Conservation (phyloP, 2,329 filamentous ascomycete genomes). For the Neopestalotiopsis sp. region DNA sequence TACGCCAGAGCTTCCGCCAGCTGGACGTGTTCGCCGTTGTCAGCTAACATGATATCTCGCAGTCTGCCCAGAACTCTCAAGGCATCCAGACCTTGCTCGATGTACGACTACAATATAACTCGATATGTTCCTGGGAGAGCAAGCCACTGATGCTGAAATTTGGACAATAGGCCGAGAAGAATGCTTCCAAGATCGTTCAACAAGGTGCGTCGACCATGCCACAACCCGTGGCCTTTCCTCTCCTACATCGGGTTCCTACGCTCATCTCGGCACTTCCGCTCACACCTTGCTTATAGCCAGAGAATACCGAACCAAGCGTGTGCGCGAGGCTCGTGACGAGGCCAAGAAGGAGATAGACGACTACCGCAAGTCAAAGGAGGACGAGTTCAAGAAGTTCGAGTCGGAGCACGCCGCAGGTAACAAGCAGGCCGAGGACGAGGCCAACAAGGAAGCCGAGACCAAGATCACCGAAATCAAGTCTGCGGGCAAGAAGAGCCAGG, state of each 20-base stretch:
- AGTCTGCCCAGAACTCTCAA: constrained; percentile 98
- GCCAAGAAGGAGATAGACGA: constrained; percentile 98
- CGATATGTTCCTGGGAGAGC: neutral
- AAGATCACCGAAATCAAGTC: constrained; percentile 84
- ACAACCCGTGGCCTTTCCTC: neutral
- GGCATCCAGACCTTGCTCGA: constrained; percentile 99
- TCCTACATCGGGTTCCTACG: neutral
- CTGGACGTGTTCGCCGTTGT: too few species aligned
- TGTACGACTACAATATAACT: constrained; percentile 61
- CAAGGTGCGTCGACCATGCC: constrained; percentile 67
- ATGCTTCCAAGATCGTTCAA: constrained; percentile 98
- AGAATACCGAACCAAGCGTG: constrained; percentile 84
- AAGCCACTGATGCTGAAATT: neutral
- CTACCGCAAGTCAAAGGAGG: constrained; percentile 87
- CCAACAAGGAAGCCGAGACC: constrained; percentile 78
- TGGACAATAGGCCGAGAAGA: constrained; percentile 80
- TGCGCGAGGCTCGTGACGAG: constrained; percentile 95
- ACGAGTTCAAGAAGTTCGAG: constrained; percentile 95
- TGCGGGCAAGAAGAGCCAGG: constrained; percentile 79
- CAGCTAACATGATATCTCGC: constrained; percentile 26
- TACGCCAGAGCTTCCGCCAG: neutral
- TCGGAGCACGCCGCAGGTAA: constrained; percentile 91
- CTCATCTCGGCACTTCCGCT: neutral
- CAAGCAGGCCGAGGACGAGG: constrained; percentile 77
- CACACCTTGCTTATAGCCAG: constrained; percentile 32